Evolutionary conservation across 768 basidiomycete species (phyloP).

Genomic region (Nidularia pulvinata): DNA sequence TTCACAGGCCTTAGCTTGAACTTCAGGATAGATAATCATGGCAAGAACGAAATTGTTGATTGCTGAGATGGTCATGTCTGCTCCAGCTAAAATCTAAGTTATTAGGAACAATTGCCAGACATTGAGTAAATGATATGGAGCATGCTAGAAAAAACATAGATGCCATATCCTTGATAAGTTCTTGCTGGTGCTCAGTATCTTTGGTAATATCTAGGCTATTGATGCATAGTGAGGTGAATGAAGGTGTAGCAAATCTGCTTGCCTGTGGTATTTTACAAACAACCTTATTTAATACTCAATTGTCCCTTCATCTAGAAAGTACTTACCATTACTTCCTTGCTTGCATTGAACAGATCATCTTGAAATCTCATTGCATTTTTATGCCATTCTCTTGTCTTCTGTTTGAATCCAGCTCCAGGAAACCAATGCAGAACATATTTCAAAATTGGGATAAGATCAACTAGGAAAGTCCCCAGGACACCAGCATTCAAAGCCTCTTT

Average conservation of each 20-base stretch:
- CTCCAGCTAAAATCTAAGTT: constrained; percentile 10
- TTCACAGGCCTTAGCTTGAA: constrained; percentile 30
- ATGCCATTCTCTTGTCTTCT: constrained; percentile 42
- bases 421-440: constrained; percentile 49
- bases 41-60: constrained; percentile 31
- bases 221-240: constrained; percentile 17
- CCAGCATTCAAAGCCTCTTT: constrained; percentile 21
- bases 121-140: too few species aligned
- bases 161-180: constrained; percentile 32
- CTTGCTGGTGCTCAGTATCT: constrained; percentile 10
- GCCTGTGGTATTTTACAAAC: constrained; percentile 7
- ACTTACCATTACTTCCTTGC: constrained; percentile 11
- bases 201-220: constrained; percentile 13
- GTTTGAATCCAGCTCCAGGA: constrained; percentile 55
- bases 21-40: constrained; percentile 36
- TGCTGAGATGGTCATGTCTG: constrained; percentile 21
- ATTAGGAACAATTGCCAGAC: too few species aligned
- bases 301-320: not conserved
- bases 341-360: constrained; percentile 25
- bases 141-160: constrained; percentile 29
- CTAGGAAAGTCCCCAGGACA: constrained; percentile 32
- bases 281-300: not conserved
- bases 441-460: constrained; percentile 30
- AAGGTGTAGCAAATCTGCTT: constrained; percentile 11
- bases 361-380: constrained; percentile 24